phyloP scores from a whole-genome alignment of 2,329 filamentous ascomycete genomes.

The Pseudogymnoascus sp. region DNA sequence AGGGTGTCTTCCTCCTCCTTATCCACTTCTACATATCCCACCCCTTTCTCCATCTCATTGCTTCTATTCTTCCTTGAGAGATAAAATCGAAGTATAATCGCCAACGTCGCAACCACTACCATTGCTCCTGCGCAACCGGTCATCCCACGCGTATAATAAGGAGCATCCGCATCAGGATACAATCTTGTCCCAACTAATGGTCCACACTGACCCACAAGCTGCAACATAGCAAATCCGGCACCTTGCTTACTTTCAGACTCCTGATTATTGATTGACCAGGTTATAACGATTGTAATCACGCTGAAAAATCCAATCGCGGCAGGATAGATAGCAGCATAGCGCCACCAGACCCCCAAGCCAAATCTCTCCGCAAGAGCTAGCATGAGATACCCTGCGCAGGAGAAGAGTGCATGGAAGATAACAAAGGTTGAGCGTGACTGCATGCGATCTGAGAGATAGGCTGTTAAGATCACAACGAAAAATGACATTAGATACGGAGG shows the following conservation, averaged over 20 bases:
- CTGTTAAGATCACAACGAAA: conserved; percentile 59
- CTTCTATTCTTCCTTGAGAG: conserved; percentile 22
- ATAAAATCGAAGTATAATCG: conserved; percentile 33
- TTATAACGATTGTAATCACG: conserved; percentile 74
- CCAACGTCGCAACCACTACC: conserved; percentile 37
- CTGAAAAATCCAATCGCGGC: conserved; percentile 75
- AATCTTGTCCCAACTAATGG: conserved; percentile 42
- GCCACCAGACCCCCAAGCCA: conserved; percentile 37
- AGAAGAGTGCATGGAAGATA: conserved; percentile 59
- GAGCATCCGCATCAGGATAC: conserved; percentile 42
- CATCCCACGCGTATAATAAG: conserved; percentile 42
- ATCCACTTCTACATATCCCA: not conserved
- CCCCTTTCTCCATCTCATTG: not conserved
- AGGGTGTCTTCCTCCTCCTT: conserved; percentile 4
- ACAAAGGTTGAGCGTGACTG: conserved; percentile 57
- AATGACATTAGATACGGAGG: conserved; percentile 77
- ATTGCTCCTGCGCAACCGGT: conserved; percentile 41
- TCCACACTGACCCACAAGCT: conserved; percentile 51
- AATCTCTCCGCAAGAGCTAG: conserved; percentile 50
- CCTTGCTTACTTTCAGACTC: conserved; percentile 59
- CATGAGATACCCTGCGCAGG: conserved; percentile 49
- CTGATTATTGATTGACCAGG: conserved; percentile 86
- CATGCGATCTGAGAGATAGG: conserved; percentile 60
- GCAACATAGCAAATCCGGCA: conserved; percentile 69
- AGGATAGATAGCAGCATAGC: conserved; percentile 71